phyloP scores from a whole-genome alignment of 805 yeast genomes.

The Pichia occidentalis region DNA sequence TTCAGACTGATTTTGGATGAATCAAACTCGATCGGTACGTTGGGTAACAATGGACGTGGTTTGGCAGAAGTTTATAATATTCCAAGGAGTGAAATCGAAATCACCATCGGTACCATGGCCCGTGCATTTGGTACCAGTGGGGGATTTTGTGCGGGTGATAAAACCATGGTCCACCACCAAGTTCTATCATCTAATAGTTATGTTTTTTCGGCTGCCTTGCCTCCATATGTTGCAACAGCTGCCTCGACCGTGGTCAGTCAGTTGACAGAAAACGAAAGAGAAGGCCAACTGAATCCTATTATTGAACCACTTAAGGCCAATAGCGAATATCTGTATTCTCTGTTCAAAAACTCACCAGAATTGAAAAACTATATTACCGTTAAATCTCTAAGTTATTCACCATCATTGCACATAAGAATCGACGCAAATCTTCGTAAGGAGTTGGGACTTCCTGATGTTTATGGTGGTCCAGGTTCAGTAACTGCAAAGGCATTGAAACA shows the following conservation, averaged over 20 bases:
- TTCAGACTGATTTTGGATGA: slow-evolving; percentile 87
- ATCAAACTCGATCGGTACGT: slow-evolving; percentile 74
- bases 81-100: slow-evolving; percentile 67
- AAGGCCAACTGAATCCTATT: slow-evolving; percentile 33
- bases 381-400: slow-evolving; percentile 53
- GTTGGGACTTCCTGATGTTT: slow-evolving; percentile 41
- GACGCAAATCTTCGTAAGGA: slow-evolving; percentile 37
- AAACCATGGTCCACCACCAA: slow-evolving; percentile 84
- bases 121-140: slow-evolving; percentile 79
- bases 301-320: slow-evolving; percentile 37
- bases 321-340: slow-evolving; percentile 32
- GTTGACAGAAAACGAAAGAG: slow-evolving; percentile 33
- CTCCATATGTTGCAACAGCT: slow-evolving; percentile 79
- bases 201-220: slow-evolving; percentile 90
- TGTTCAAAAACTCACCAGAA: slow-evolving; percentile 34
- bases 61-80: slow-evolving; percentile 66
- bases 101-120: slow-evolving; percentile 84
- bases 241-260: slow-evolving; percentile 43
- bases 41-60: slow-evolving; percentile 85
- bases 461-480: slow-evolving; percentile 40
- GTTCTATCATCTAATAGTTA: slow-evolving; percentile 84
- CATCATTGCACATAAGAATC: slow-evolving; percentile 63
- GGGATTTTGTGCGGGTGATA: slow-evolving; percentile 86
- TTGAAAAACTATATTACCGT: slow-evolving; percentile 40
- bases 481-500: slow-evolving; percentile 39